A percentile compares a stretch with the other conserved stretches of the same genome.
phyloP scores from a whole-genome alignment of 2,329 filamentous ascomycete genomes.

The Hymenoscyphus salicellus region DNA sequence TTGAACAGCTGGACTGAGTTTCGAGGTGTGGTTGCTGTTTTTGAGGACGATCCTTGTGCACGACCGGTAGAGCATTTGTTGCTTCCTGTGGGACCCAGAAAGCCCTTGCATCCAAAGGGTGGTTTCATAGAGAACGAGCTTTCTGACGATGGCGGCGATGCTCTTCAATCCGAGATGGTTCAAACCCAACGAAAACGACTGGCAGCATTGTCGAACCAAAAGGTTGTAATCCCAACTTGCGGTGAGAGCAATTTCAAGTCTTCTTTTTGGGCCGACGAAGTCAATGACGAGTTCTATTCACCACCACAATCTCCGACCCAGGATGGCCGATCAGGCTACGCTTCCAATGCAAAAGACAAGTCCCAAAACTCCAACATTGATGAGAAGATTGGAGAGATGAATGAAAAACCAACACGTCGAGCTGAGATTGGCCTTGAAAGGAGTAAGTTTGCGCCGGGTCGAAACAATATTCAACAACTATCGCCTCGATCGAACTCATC shows the following conservation, averaged over 20 bases:
- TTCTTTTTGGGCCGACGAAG: slow-evolving; percentile 29
- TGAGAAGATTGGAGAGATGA: neutral
- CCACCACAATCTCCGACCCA: neutral
- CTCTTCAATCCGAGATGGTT: neutral
- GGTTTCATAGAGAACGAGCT: slow-evolving; percentile 5
- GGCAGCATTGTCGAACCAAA: slow-evolving; percentile 18
- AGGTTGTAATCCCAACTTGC: slow-evolving; percentile 23
- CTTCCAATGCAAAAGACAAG: neutral
- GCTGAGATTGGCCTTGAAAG: slow-evolving; percentile 16
- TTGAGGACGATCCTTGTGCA: slow-evolving; percentile 29
- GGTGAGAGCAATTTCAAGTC: slow-evolving; percentile 15
- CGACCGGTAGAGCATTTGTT: slow-evolving; percentile 25
- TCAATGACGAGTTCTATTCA: slow-evolving; percentile 16
- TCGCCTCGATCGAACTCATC: neutral
- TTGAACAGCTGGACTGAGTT: slow-evolving; percentile 18
- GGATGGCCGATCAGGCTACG: neutral
- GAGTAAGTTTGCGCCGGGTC: slow-evolving; percentile 16
- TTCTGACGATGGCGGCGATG: neutral
- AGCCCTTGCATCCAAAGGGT: slow-evolving; percentile 11
- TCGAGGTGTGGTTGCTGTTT: slow-evolving; percentile 16
- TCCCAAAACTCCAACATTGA: neutral
- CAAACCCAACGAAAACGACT: slow-evolving; percentile 14
- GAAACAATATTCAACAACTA: neutral
- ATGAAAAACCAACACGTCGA: neutral
- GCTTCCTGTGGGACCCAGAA: slow-evolving; percentile 7